Conservation (phyloP, 306 rosid species). For the Sophora flavescens region DNA sequence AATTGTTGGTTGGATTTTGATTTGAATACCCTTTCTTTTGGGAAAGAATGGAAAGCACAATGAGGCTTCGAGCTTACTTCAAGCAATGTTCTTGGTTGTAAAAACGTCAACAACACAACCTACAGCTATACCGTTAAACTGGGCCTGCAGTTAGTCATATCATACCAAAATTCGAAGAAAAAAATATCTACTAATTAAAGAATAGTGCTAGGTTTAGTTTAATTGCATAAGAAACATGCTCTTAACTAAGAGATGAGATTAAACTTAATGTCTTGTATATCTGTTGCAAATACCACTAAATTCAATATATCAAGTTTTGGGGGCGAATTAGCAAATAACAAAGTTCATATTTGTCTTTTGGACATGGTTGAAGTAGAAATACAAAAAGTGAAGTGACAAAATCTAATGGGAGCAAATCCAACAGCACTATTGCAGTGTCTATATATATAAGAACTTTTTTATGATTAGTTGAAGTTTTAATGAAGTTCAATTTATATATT, state of each 20-base stretch:
- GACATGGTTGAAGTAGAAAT: background rate
- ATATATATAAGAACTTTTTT: background rate
- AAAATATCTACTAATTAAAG: background rate
- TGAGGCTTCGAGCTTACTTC: constrained; percentile 56
- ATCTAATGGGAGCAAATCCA: background rate
- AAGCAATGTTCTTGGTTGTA: constrained; percentile 61
- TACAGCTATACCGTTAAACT: constrained; percentile 29
- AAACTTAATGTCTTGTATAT: background rate
- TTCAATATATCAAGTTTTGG: background rate
- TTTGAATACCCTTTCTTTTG: constrained; percentile 21
- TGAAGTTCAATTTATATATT: background rate
- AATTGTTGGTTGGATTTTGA: constrained; percentile 15
- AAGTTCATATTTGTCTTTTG: constrained; percentile 13
- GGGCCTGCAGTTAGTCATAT: constrained; percentile 39
- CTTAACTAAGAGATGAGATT: background rate
- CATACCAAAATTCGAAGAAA: constrained; percentile 21
- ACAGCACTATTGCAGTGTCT: background rate
- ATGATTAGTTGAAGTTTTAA: background rate
- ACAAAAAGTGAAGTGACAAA: background rate
- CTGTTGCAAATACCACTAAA: constrained; percentile 4
- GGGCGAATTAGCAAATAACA: background rate
- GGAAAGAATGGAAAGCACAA: constrained; percentile 26
- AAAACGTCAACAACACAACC: constrained; percentile 54
- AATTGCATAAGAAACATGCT: background rate
- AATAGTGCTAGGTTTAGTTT: background rate